Percentiles rank a stretch among this genome's conserved stretches.
phyloP scores from a whole-genome alignment of 1,139 yeast genomes.

The Yamadazyma atlantica region DNA sequence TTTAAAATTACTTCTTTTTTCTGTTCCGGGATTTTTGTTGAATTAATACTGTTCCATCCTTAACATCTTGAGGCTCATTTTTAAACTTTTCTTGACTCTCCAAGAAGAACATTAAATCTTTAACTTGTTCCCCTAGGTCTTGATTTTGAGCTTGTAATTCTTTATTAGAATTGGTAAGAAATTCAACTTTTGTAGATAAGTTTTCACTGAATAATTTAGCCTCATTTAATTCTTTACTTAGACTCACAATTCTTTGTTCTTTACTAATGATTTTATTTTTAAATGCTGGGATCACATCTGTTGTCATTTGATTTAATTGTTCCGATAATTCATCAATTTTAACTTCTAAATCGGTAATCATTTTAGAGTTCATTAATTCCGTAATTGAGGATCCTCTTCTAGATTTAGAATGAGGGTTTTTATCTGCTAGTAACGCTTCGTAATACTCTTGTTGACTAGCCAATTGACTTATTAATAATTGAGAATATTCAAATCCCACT shows the following conservation, averaged over 20 bases:
- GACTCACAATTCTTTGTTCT: conserved; percentile 30
- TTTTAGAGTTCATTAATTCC: conserved; percentile 9
- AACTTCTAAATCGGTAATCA: conserved; percentile 31
- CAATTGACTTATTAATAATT: conserved; percentile 72
- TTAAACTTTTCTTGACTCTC: conserved; percentile 73
- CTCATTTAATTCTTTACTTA: conserved; percentile 31
- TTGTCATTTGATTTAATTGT: conserved; percentile 23
- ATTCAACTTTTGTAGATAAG: conserved; percentile 57
- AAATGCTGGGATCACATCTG: conserved; percentile 32
- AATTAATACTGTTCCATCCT: conserved; percentile 64
- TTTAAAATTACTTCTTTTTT: conserved; percentile 7
- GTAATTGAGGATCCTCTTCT: conserved; percentile 22
- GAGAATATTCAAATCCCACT: conserved; percentile 77
- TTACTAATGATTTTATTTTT: conserved; percentile 29
- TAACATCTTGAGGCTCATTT: conserved; percentile 67
- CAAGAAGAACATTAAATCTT: conserved; percentile 78
- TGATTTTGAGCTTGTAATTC: conserved; percentile 37
- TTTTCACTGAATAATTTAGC: conserved; percentile 52
- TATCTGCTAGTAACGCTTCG: conserved; percentile 53
- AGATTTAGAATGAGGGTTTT: conserved; percentile 22
- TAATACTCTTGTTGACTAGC: conserved; percentile 90
- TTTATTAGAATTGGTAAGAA: conserved; percentile 29
- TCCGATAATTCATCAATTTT: conserved; percentile 32
- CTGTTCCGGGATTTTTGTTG: conserved; percentile 23
- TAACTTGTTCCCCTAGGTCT: conserved; percentile 67